Conservation (phyloP, 2,329 filamentous ascomycete genomes). For the Stemphylium vesicarium region DNA sequence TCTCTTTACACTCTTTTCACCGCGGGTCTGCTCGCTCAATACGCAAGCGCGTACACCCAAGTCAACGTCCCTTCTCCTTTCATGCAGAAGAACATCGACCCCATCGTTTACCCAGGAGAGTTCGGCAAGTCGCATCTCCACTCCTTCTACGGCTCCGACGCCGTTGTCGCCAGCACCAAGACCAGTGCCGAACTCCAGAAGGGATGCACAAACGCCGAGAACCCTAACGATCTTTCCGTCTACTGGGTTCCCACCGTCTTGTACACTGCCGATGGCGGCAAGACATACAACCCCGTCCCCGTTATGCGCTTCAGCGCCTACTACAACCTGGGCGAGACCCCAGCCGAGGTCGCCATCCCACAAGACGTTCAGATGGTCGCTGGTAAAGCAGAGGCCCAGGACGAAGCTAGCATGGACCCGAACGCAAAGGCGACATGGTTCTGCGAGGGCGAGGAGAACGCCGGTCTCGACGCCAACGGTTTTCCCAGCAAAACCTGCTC, state of each 20-base stretch:
- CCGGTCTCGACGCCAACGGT: conserved; percentile 31
- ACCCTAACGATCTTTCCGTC: conserved; percentile 56
- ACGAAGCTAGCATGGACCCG: conserved; percentile 23
- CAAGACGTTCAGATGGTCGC: conserved; percentile 54
- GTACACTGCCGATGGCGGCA: conserved; percentile 44
- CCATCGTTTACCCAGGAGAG: conserved; percentile 51
- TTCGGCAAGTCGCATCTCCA: conserved; percentile 53
- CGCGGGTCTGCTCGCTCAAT: conserved; percentile 34
- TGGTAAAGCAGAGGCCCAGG: conserved; percentile 49
- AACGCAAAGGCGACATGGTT: conserved; percentile 36
- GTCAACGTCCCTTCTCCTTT: conserved; percentile 45
- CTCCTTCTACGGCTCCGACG: conserved; percentile 55
- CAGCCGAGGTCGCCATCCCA: conserved; percentile 55
- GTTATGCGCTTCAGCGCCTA: conserved; percentile 55
- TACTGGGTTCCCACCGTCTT: conserved; percentile 57
- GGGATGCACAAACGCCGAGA: conserved; percentile 55
- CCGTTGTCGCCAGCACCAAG: conserved; percentile 49
- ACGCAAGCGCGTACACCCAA: conserved; percentile 43
- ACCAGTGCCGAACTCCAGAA: conserved; percentile 49
- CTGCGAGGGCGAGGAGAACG: conserved; percentile 33
- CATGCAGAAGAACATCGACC: conserved; percentile 56
- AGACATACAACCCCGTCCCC: conserved; percentile 41
- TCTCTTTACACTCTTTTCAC: conserved; percentile 35
- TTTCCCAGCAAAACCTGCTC: conserved; percentile 49
- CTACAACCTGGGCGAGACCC: conserved; percentile 52